Base-by-base conservation (phyloP, 768 basidiomycete species). In the Lactarius sp. region DNA sequence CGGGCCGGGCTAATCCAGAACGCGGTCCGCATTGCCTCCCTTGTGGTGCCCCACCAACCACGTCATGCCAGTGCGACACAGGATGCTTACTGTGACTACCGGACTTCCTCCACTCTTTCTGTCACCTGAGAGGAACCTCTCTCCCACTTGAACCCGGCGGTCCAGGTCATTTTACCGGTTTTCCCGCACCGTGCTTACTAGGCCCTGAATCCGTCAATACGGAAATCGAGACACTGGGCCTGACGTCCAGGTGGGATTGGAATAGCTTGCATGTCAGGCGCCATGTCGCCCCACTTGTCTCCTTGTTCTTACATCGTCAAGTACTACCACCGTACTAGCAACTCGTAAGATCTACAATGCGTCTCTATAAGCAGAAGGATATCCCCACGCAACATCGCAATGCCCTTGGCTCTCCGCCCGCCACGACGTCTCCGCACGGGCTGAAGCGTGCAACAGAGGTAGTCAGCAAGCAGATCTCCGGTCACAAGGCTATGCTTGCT, bases 271-370 rank as follows among this genome's bases (percentile, higher is more conserved):
- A 51, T 60, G 42, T 64, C 12, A 52, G 8, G 33, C 33, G 8
- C 33, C 31, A 39, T 37, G 1, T 33, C 31, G 27, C 1, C 33
- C n/a, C n/a, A 22, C 59, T 44, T 20, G 27, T n/a, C n/a, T 34
- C 31, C 20, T 44, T 10, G 53, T 50, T 56, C 63, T 64, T 64
- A 55, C 59, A 20, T 56, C 63, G 51, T 22, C 50, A 56, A 61
- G 36, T 51, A 65, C 59, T 31, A 22, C 51, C 55, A n/a, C 14
- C 51, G 61, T 65, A 54, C 50, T 20, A 65, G 44, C 64, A 52
- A 53, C 31, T 64, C 61, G 61, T 56, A 60, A 60, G 53, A 51
- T 60, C 10, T 60, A 56, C 53, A 34, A 64, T 64, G 63, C 59
- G 63, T 60, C 63, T 64, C 20, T 64, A 64, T 12, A 64, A 64